phyloP scores from a whole-genome alignment of 306 rosid species.

The Datisca glomerata region DNA sequence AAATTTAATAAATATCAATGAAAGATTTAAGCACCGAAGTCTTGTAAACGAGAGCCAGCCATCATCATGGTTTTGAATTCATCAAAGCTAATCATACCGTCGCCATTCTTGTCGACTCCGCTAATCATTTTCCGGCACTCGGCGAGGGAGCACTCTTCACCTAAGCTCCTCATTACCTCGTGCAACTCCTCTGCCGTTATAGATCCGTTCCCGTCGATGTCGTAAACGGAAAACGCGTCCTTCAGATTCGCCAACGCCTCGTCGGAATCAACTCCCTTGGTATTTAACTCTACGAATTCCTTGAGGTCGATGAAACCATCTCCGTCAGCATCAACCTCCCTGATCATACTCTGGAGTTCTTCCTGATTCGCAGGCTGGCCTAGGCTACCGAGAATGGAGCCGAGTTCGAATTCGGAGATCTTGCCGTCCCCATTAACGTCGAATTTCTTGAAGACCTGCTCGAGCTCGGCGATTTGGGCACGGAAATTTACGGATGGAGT shows the following conservation, averaged over 20 bases:
- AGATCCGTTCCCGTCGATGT: slow-evolving; percentile 72
- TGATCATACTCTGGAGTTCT: slow-evolving; percentile 50
- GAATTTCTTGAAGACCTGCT: slow-evolving; percentile 67
- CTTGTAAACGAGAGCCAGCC: slow-evolving; percentile 51
- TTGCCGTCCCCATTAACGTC: slow-evolving; percentile 89
- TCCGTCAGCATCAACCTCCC: slow-evolving; percentile 74
- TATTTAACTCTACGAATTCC: slow-evolving; percentile 73
- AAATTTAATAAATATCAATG: too few species aligned
- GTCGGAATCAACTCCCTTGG: slow-evolving; percentile 60
- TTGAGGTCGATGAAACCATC: slow-evolving; percentile 69
- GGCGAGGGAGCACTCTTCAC: slow-evolving; percentile 65
- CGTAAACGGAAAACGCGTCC: slow-evolving; percentile 81
- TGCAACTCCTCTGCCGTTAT: slow-evolving; percentile 79
- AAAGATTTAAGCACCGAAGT: too few species aligned
- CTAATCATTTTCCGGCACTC: slow-evolving; percentile 80
- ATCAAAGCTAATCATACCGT: slow-evolving; percentile 76
- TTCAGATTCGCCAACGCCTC: slow-evolving; percentile 66
- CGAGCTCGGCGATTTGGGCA: slow-evolving; percentile 46
- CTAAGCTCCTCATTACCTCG: slow-evolving; percentile 58
- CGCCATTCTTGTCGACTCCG: slow-evolving; percentile 75
- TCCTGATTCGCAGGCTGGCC: slow-evolving; percentile 48
- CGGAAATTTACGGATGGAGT: slow-evolving; percentile 32
- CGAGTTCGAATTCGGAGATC: slow-evolving; percentile 74
- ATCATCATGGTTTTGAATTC: slow-evolving; percentile 87
- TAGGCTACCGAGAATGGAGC: slow-evolving; percentile 57